phyloP scores from a whole-genome alignment of 2,329 filamentous ascomycete genomes.

The Elsinoe ampelina region DNA sequence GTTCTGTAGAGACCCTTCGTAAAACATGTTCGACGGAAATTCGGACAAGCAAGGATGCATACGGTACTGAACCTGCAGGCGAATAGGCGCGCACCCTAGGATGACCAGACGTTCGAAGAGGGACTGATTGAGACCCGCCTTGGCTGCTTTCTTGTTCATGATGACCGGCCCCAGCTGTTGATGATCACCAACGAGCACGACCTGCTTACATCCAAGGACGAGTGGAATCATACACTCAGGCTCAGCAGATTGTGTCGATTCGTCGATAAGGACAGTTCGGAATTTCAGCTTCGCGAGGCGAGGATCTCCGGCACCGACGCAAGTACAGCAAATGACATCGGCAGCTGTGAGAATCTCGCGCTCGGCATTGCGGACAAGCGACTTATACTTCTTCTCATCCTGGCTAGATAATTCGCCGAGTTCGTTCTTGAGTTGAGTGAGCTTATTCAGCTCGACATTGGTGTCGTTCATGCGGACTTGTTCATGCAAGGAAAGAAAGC shows the following conservation, averaged over 20 bases:
- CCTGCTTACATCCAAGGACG: slow-evolving; percentile 94
- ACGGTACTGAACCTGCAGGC: slow-evolving; percentile 93
- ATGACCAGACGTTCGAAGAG: slow-evolving; percentile 93
- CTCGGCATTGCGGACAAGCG: slow-evolving; percentile 85
- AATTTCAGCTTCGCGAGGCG: slow-evolving; percentile 96
- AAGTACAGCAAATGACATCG: slow-evolving; percentile 98
- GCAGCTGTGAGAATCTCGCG: slow-evolving; percentile 91
- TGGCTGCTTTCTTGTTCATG: slow-evolving; percentile 99
- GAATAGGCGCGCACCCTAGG: slow-evolving; percentile 80
- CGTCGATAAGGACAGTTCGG: slow-evolving; percentile 93
- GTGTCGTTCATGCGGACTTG: slow-evolving; percentile 97
- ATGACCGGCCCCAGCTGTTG: slow-evolving; percentile 97
- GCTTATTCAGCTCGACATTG: slow-evolving; percentile 84
- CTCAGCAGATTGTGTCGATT: slow-evolving; percentile 95
- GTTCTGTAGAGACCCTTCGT: slow-evolving; percentile 93
- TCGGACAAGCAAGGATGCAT: slow-evolving; percentile 98
- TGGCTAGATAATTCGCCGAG: slow-evolving; percentile 85
- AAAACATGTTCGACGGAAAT: slow-evolving; percentile 99
- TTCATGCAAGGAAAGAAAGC: slow-evolving; percentile 89
- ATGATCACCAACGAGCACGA: slow-evolving; percentile 96
- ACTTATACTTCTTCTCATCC: slow-evolving; percentile 98
- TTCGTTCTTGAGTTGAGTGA: slow-evolving; percentile 86
- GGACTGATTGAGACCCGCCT: slow-evolving; percentile 96
- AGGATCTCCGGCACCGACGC: slow-evolving; percentile 92
- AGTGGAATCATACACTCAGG: slow-evolving; percentile 98